Evolutionary conservation across 2,329 filamentous ascomycete genomes (phyloP).

Genomic region (Aspergillus chevalieri): DNA sequence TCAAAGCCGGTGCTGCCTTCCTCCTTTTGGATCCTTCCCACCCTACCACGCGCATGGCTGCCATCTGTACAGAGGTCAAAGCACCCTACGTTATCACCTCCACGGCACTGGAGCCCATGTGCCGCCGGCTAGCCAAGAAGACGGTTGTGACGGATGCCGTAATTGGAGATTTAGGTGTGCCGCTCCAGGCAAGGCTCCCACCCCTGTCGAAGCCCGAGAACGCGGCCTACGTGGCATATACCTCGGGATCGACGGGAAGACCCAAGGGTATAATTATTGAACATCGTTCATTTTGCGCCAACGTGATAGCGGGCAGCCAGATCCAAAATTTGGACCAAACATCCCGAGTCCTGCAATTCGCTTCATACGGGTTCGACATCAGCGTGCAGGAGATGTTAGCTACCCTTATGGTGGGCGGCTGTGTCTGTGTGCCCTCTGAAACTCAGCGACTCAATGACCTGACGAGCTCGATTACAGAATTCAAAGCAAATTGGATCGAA

Average conservation of each 20-base stretch:
- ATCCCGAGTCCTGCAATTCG: conserved; percentile 34
- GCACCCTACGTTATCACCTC: neutral
- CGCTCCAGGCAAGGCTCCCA: neutral
- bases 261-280: conserved; percentile 55
- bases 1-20: conserved; percentile 5
- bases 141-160: neutral
- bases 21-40: conserved; percentile 4
- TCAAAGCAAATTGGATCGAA: conserved; percentile 47
- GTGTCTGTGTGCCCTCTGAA: conserved; percentile 48
- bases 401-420: conserved; percentile 48
- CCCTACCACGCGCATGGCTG: conserved; percentile 1
- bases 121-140: neutral
- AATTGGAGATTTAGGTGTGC: neutral
- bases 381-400: conserved; percentile 46
- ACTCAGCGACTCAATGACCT: conserved; percentile 41
- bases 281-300: conserved; percentile 50
- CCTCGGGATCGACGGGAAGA: conserved; percentile 44
- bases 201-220: neutral
- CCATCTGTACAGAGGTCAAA: neutral
- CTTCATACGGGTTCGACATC: conserved; percentile 45
- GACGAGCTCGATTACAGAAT: conserved; percentile 39
- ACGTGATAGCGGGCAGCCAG: conserved; percentile 42
- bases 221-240: conserved; percentile 48
- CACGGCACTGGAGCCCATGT: neutral
- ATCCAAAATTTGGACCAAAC: conserved; percentile 41